These are phyloP conservation scores for Phytophthora capsici DNA, from an alignment of 352 stramenopile species.

Conservation along the genomic window DNA sequence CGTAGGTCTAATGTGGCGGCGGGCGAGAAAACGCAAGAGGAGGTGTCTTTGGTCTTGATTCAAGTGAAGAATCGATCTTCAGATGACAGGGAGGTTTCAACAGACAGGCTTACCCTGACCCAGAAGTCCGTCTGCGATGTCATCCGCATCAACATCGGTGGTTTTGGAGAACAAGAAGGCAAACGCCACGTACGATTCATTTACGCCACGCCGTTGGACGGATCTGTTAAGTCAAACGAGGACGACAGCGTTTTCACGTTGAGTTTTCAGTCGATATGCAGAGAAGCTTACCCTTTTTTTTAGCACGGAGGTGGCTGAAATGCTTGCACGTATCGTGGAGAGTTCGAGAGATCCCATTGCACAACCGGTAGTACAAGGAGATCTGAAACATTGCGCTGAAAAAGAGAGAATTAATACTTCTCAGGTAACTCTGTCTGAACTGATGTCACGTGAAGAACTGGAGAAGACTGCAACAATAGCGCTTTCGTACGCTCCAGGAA, in stretches of 20 bases:
- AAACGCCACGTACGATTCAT: not conserved
- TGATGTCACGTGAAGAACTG: not conserved
- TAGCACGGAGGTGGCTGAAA: too few relatives aligned
- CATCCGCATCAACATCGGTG: not conserved
- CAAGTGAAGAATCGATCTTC: not conserved
- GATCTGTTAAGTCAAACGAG: too few relatives aligned
- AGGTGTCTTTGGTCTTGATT: not conserved
- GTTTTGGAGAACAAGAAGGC: not conserved
- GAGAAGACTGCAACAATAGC: not conserved
- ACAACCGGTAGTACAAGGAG: too few relatives aligned
- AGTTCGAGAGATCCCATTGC: not conserved
- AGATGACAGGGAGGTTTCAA: too few relatives aligned
- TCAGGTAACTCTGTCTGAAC: not conserved
- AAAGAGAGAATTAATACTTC: not conserved
- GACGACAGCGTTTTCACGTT: conserved; percentile 4
- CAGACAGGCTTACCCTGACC: too few relatives aligned
- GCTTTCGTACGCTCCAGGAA: not conserved
- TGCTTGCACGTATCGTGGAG: not conserved
- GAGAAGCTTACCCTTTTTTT: not conserved
- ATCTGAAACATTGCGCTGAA: too few relatives aligned
- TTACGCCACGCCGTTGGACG: not conserved
- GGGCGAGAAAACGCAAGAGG: not conserved
- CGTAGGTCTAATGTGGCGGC: too few relatives aligned
- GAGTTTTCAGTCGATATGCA: not conserved
- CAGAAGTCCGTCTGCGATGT: too few relatives aligned